Conservation (phyloP, 2,329 filamentous ascomycete genomes). For the Remersonia thermophila region DNA sequence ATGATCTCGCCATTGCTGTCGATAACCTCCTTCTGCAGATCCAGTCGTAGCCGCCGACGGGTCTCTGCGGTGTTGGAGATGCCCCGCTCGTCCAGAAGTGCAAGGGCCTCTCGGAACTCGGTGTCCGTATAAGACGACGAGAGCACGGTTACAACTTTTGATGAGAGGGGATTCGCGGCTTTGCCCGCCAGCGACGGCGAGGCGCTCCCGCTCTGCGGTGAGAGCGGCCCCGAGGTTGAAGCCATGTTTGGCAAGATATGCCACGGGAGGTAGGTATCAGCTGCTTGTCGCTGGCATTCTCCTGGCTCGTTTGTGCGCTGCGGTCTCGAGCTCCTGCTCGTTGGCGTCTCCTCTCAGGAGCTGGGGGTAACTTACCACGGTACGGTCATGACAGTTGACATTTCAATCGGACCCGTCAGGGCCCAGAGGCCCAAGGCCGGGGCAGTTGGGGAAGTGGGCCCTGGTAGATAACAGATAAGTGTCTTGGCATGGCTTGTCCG, state of each 20-base stretch:
- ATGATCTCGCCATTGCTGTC: slow-evolving; percentile 85
- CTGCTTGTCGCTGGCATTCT: neutral
- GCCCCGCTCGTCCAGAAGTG: slow-evolving; percentile 60
- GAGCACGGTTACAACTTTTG: slow-evolving; percentile 72
- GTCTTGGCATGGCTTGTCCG: neutral
- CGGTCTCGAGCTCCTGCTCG: no score
- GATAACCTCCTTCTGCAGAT: slow-evolving; percentile 85
- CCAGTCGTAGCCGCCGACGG: slow-evolving; percentile 64
- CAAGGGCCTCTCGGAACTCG: slow-evolving; percentile 76
- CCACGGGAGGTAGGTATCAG: neutral
- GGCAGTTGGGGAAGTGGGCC: no score
- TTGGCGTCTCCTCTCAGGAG: no score
- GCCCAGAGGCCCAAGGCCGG: no score
- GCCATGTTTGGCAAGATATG: slow-evolving; percentile 2
- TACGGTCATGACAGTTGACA: neutral
- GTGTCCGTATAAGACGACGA: slow-evolving; percentile 87
- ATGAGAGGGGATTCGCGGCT: slow-evolving; percentile 54
- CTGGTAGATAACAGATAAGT: slow-evolving; percentile 7
- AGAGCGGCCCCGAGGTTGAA: slow-evolving; percentile 18
- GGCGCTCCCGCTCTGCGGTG: slow-evolving; percentile 21
- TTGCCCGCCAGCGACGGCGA: slow-evolving; percentile 19
- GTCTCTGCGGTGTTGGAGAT: slow-evolving; percentile 65
- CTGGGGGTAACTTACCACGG: no score
- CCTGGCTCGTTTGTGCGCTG: neutral
- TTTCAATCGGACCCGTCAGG: no score